Conservation (phyloP, 805 yeast species). For the Zygoascus tannicola region DNA sequence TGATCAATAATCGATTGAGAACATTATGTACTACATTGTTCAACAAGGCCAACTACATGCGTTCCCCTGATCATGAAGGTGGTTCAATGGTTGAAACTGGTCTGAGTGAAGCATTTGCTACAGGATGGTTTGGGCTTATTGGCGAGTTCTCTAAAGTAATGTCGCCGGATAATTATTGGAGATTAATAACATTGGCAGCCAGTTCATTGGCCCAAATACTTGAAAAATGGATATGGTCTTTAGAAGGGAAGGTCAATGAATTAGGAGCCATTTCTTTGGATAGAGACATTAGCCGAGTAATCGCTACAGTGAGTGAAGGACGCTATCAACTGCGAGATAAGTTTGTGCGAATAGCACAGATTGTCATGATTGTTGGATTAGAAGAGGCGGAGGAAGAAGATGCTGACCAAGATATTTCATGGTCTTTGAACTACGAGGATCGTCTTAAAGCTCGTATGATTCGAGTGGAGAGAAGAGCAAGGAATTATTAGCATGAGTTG, state of each 20-base stretch:
- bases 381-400: conserved; percentile 57
- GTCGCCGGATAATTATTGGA: conserved; percentile 42
- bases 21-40: conserved; percentile 32
- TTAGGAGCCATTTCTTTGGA: conserved; percentile 78
- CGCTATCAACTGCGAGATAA: conserved; percentile 67
- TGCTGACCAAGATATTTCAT: conserved; percentile 32
- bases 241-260: conserved; percentile 64
- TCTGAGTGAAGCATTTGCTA: conserved; percentile 37
- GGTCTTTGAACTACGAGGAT: conserved; percentile 76
- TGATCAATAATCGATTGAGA: conserved; percentile 30
- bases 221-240: conserved; percentile 58
- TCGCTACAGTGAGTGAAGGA: conserved; percentile 55
- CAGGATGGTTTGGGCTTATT: conserved; percentile 55
- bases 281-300: conserved; percentile 64
- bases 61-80: conserved; percentile 17
- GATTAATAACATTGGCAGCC: conserved; percentile 43
- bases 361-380: conserved; percentile 70
- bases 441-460: conserved; percentile 29
- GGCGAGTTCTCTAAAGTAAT: conserved; percentile 56
- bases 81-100: conserved; percentile 16
- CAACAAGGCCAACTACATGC: conserved; percentile 33
- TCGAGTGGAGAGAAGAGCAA: conserved; percentile 9
- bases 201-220: conserved; percentile 45
- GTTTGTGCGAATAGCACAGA: conserved; percentile 74
- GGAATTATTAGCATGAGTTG: not conserved